Evolutionary conservation across 139 green algal genomes (phyloP), one percentile per base, ranked within the genome.

Genomic region (Microglena sp.): DNA sequence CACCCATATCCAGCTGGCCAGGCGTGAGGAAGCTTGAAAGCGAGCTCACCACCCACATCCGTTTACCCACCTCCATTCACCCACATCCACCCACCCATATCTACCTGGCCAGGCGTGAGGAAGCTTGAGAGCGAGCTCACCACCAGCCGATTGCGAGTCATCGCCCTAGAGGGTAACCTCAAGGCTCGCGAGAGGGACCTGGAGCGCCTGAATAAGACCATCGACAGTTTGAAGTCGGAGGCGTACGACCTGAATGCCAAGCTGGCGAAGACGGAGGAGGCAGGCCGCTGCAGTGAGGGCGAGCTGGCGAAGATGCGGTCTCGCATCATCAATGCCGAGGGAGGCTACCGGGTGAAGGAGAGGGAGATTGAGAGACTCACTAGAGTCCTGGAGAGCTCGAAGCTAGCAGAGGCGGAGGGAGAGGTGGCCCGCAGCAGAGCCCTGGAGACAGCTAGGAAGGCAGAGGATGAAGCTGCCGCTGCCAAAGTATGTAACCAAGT

Each of bases 381-480:
- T 1, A 53, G 71, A 3, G 1, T 68, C 27, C 33, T 70, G n/a
- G 60, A 70, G 54, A 18, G 2, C 5, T 11, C 15, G 40, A 27
- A 69, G 63, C 8, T 62, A 2, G 32, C 46, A 31, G 63, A 69
- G n/a, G 46, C 33, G 7, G 30, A 62, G 3, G 15, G 21, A 7
- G 22, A 6, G 7, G 11, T 6, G 2, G 35, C 50, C 32, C 8
- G 55, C 8, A 33, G 4, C 2, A 18, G n/a, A 6, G 45, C 67
- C 1, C 64, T 71, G 60, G 73, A 77, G 0, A 44, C 55, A 27
- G 44, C 54, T 2, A 27, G 70, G 2, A 45, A 69, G 36, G 55
- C 74, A 27, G 76, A 82, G 54, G 56, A 68, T n/a, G 66, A 77
- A 59, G 28, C 72, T 33, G 60, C 60, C 2, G 26, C 64, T 18